A percentile compares a stretch with the other conserved stretches of the same genome.
phyloP scores from a whole-genome alignment of 225 moss, liverwort and hornwort species.

The Asterella californica region DNA sequence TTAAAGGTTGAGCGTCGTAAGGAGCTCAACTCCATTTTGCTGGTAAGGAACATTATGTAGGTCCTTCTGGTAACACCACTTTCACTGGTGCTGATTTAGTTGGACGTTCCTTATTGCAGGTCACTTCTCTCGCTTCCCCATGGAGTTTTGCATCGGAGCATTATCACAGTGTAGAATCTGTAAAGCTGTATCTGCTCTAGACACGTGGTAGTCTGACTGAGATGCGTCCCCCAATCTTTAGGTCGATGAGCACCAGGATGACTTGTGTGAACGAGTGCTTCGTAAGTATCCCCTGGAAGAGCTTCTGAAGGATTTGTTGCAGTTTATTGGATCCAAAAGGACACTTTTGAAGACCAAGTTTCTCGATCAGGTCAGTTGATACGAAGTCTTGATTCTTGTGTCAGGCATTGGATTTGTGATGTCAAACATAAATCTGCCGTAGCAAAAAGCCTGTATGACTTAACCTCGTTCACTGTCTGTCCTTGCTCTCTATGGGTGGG shows the following conservation, averaged over 20 bases:
- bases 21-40: slow-evolving; percentile 53
- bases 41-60: slow-evolving; percentile 36
- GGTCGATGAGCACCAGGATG: slow-evolving; percentile 47
- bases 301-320: slow-evolving; percentile 50
- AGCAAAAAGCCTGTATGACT: not conserved
- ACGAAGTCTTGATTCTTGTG: not conserved
- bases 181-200: too few species aligned
- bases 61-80: not conserved
- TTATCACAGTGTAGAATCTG: too few species aligned
- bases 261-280: slow-evolving; percentile 38
- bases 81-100: not conserved
- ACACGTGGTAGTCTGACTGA: not conserved
- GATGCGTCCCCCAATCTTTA: slow-evolving; percentile 10
- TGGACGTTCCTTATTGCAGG: not conserved
- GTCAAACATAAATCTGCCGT: not conserved
- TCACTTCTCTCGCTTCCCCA: not conserved
- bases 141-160: not conserved
- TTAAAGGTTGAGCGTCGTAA: slow-evolving; percentile 48
- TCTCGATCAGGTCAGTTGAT: slow-evolving; percentile 58
- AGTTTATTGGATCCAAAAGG: slow-evolving; percentile 53
- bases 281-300: slow-evolving; percentile 49
- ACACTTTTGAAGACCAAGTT: slow-evolving; percentile 43
- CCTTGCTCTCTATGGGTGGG: too few species aligned
- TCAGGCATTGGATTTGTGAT: not conserved
- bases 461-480: not conserved